Conservation (phyloP, 2,329 filamentous ascomycete genomes). For the Colletotrichum filicis region DNA sequence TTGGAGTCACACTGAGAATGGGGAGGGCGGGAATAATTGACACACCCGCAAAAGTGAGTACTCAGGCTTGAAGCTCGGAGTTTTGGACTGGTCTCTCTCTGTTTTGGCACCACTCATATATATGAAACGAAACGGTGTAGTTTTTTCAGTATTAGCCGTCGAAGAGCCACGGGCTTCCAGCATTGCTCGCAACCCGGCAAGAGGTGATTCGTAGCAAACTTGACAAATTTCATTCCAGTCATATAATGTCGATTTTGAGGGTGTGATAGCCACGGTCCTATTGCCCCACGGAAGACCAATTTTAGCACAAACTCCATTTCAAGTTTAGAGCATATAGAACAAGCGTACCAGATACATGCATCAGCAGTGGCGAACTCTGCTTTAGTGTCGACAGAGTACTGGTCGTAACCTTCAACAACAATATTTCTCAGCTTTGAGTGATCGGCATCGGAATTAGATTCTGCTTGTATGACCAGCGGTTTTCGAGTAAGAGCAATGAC, state of each 20-base stretch:
- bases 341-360: conserved; percentile 54
- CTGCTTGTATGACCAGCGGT: conserved; percentile 42
- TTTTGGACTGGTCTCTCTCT: conserved; percentile 58
- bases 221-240: conserved; percentile 49
- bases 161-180: conserved; percentile 16
- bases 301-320: too few relatives aligned
- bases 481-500: conserved; percentile 55
- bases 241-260: conserved; percentile 39
- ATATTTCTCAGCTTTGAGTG: conserved; percentile 52
- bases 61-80: conserved; percentile 47
- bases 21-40: background rate
- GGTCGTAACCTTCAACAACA: conserved; percentile 50
- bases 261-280: conserved; percentile 44
- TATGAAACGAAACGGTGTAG: conserved; percentile 52
- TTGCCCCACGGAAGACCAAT: background rate
- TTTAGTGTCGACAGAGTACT: conserved; percentile 52
- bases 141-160: background rate
- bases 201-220: conserved; percentile 53
- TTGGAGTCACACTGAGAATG: too few relatives aligned
- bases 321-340: background rate
- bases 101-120: conserved; percentile 58
- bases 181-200: conserved; percentile 39
- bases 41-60: conserved; percentile 60
- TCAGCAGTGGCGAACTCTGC: conserved; percentile 51
- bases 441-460: conserved; percentile 36